A percentile compares a stretch with the other conserved stretches of the same genome.
Conservation (phyloP, 208 protist genomes). For the Crithidia bombi region DNA sequence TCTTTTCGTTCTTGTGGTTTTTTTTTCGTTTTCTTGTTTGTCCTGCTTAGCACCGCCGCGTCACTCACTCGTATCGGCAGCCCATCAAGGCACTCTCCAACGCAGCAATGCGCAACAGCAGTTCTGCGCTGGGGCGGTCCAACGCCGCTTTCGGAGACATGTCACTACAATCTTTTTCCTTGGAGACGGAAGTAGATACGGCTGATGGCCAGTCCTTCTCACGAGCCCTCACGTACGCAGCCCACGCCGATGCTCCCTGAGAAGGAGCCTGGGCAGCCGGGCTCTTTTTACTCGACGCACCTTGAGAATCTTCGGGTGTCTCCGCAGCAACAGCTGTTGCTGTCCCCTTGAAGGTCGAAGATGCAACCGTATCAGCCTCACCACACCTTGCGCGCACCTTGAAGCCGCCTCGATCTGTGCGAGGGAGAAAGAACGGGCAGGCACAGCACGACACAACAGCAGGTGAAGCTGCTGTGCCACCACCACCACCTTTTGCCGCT, state of each 20-base stretch:
- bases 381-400: no score
- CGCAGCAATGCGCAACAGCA: slow-evolving; percentile 6
- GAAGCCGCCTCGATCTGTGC: neutral
- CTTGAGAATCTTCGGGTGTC: neutral
- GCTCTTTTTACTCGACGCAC: no score
- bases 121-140: slow-evolving; percentile 1
- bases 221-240: neutral
- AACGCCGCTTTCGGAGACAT: neutral
- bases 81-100: slow-evolving; percentile 18
- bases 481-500: neutral
- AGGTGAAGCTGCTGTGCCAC: neutral
- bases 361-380: no score
- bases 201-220: neutral
- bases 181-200: neutral
- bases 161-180: neutral
- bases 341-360: no score
- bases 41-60: neutral
- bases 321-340: neutral
- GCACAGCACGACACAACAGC: slow-evolving; percentile 18
- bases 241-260: neutral
- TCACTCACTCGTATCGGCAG: slow-evolving; percentile 23
- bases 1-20: no score
- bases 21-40: no score
- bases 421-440: slow-evolving; percentile 12
- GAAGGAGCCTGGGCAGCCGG: neutral